Evolutionary conservation across 2,329 filamentous ascomycete genomes (phyloP), one percentile per base, ranked within the genome.

Genomic region (Domatiomyces globalis): DNA sequence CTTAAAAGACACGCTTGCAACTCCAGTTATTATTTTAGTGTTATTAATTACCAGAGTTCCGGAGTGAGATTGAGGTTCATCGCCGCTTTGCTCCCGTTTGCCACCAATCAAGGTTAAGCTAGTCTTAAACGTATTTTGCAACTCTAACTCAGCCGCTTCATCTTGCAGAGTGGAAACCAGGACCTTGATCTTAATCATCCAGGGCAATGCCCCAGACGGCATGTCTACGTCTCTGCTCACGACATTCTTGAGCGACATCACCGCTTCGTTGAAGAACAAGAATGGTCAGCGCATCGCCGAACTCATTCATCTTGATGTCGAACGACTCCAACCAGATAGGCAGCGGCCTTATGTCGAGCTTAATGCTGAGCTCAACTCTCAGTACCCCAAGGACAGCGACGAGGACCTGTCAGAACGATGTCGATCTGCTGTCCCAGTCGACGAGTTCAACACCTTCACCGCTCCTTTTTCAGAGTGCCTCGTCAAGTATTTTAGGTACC

Each of bases 401-500:
- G 54, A 45, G 17, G 51, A 45, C 8, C 51, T 61, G 5, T 50
- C 51, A 5, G 47, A 54, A 6, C 51, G 54, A 45, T 60, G 58
- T 44, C 57, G 58, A 33, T 49, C 51, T 10, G 46, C 49, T 9
- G 20, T 60, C 15, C 53, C 59, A 8, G 49, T 52, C 44, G 58
- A 58, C 20, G 52, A 59, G 29, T 57, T 61, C 29, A 54, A 53
- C 5, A 51, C 48, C 2, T 59, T 60, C 51, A 56, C 57, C 46
- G 50, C 52, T 9, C 48, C 56, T 2, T 60, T 59, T 45, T 53
- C 54, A 1, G 57, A 61, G 20, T 56, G 55, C 39, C 53, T 59
- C 18, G 54, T 57, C 29, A 54, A 56, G 22, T 61, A 61, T 48
- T 60, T 61, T 44, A 54, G 56, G n/a, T 61, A 60, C 43, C 49